These are phyloP conservation scores for Rhodomyrtus tomentosa DNA, from an alignment of 345 rosid genomes.

Conservation along the genomic window DNA sequence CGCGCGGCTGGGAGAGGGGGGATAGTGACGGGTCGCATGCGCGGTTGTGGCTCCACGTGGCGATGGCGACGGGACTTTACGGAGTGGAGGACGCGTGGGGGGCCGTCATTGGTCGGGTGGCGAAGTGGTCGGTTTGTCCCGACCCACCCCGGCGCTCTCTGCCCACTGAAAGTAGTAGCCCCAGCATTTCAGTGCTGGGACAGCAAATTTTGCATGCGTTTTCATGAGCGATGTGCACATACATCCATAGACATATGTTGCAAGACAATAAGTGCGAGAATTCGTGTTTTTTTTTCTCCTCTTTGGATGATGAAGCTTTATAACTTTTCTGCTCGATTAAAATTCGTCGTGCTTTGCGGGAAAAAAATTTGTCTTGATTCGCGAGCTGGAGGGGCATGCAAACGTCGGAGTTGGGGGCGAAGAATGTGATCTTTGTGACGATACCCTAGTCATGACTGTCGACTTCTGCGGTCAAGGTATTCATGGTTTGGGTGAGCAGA, in stretches of 20 bases:
- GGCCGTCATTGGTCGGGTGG: not conserved
- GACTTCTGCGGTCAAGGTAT: too few species aligned
- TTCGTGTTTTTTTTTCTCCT: not conserved
- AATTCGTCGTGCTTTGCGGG: not conserved
- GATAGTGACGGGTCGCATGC: constrained; percentile 25
- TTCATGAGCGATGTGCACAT: too few species aligned
- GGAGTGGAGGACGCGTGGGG: constrained; percentile 13
- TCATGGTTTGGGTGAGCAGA: too few species aligned
- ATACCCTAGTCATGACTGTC: too few species aligned
- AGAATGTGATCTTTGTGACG: too few species aligned
- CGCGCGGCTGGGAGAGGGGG: not conserved
- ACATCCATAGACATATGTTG: too few species aligned
- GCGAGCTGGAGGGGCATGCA: not conserved
- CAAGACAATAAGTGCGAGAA: not conserved
- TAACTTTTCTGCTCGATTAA: not conserved
- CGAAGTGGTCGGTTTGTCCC: constrained; percentile 20
- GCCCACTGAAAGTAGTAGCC: too few species aligned
- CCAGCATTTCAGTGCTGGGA: not conserved
- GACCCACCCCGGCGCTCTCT: not conserved
- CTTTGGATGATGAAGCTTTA: not conserved
- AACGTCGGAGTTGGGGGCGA: too few species aligned
- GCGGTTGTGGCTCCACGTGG: constrained; percentile 37
- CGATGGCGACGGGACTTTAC: constrained; percentile 5
- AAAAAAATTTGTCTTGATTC: not conserved
- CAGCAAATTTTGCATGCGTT: not conserved